A percentile compares a stretch with the other conserved stretches of the same genome.
These are phyloP conservation scores for Pseudocercospora cruenta DNA, from an alignment of 2,329 filamentous ascomycete genomes.

Conservation along the genomic window DNA sequence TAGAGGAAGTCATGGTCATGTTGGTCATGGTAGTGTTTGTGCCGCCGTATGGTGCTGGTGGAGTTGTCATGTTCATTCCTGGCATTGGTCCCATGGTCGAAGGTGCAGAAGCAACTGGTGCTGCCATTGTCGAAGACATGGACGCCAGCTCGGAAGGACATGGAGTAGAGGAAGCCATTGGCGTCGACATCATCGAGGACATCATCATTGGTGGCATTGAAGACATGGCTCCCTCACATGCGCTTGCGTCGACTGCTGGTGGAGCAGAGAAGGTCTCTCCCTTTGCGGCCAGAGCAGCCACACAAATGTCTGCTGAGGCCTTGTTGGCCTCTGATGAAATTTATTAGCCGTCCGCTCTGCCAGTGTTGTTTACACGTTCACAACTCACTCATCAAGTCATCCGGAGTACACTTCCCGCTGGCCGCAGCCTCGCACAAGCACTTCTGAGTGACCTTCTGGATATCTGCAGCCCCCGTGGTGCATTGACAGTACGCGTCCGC, in stretches of 20 bases:
- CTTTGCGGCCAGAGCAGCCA: background rate
- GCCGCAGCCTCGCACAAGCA: conserved; percentile 1
- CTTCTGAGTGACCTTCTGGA: conserved; percentile 1
- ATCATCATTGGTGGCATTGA: background rate
- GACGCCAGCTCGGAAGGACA: background rate
- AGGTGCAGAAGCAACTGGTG: background rate
- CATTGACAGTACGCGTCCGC: conserved; percentile 2
- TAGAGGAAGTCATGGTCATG: background rate
- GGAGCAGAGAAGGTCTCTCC: conserved; percentile 1
- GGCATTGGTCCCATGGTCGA: background rate
- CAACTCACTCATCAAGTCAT: conserved; percentile 5
- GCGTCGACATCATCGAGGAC: background rate
- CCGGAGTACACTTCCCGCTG: background rate
- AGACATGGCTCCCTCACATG: background rate
- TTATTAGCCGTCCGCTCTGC: background rate
- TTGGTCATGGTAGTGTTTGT: background rate
- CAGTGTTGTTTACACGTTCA: background rate
- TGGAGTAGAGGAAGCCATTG: background rate
- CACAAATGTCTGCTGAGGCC: background rate
- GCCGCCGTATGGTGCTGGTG: background rate
- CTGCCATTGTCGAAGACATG: background rate
- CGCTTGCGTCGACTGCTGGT: background rate
- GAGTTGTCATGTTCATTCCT: background rate
- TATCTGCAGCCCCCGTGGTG: background rate
- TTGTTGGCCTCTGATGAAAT: background rate